These are phyloP conservation scores for Leccinum variicolor DNA, from an alignment of 768 basidiomycete genomes.

Conservation along the genomic window DNA sequence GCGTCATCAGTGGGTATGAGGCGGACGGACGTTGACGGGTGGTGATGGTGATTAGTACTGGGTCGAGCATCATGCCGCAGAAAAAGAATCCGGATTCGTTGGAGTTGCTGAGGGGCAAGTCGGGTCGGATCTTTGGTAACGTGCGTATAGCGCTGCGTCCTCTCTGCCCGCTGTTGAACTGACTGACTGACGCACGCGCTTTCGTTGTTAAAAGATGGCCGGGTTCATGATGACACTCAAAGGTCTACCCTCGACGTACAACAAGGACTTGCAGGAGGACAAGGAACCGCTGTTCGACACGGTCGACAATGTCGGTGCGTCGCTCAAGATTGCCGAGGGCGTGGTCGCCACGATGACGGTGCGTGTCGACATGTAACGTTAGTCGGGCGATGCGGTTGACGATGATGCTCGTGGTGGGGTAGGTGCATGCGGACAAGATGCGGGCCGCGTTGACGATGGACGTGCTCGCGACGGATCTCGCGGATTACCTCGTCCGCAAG, in stretches of 20 bases:
- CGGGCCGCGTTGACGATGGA: constrained; percentile 89
- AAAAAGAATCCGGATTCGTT: constrained; percentile 99
- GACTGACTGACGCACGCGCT: background rate
- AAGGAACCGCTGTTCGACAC: constrained; percentile 97
- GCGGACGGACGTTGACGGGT: background rate
- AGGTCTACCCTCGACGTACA: constrained; percentile 97
- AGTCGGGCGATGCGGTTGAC: background rate
- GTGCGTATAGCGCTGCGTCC: constrained; percentile 37
- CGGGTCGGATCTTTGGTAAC: constrained; percentile 91
- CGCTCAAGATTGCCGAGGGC: constrained; percentile 89
- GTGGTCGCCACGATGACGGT: constrained; percentile 83
- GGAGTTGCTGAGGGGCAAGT: constrained; percentile 92
- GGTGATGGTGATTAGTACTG: constrained; percentile 61
- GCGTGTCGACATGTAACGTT: background rate
- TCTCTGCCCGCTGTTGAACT: background rate
- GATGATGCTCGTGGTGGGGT: background rate
- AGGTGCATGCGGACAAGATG: constrained; percentile 94
- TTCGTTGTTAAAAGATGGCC: constrained; percentile 65
- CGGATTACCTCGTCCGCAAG: constrained; percentile 98
- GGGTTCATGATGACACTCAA: constrained; percentile 98
- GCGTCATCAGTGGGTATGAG: constrained; percentile 15
- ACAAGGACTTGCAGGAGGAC: constrained; percentile 98
- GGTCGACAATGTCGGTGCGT: constrained; percentile 85
- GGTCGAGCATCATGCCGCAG: constrained; percentile 99
- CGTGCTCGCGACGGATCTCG: constrained; percentile 96